Evolutionary conservation across 164 flowering plant genomes (phyloP), one percentile per base, ranked within the genome.

Genomic region (Umbilicus rupestris): DNA sequence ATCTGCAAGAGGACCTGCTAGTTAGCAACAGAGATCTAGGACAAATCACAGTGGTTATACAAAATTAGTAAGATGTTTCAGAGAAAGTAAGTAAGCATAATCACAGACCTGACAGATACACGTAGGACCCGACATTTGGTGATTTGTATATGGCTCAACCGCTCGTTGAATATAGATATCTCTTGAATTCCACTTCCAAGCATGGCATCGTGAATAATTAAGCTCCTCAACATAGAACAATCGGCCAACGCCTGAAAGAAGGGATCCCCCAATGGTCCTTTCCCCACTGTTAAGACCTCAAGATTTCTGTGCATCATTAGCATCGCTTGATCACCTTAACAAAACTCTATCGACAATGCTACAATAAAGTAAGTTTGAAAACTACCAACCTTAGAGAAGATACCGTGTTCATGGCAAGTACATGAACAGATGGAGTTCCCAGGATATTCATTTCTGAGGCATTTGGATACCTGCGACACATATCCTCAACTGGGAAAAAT

Each of bases 131-230:
- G 95, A 64, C 99, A 94, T 67, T 85, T 94, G 4, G 80, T 82
- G 47, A 94, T 73, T 68, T 88, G 84, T 72, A 94, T 88, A 70
- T 84, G 79, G n/a, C 73, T 77, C 80, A 94, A 74, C 69, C 78
- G 78, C 30, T 91, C 96, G 80, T 94, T 93, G 68, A 66, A 63
- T 33, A 94, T 78, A 14, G 81, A 75, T 65, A 89, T 83, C 74
- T 94, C 97, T 70, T 94, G 99, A 68, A 82, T 67, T 50, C 93
- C 89, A 82, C 77, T 85, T 39, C 92, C 97, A 72, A 94, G 91
- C 28, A 75, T 75, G 60, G 93, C 83, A 69, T 91, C 93, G 73
- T 57, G 77, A 39, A 94, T 74, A 66, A 70, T 73, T 78, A 94
- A 76, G 62, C 72, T 81, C 75, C 58, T 89, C 81, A 94, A 74